These are phyloP conservation scores for Urostyla sp. DNA, from an alignment of 73 alveolate species.

Conservation along the genomic window DNA sequence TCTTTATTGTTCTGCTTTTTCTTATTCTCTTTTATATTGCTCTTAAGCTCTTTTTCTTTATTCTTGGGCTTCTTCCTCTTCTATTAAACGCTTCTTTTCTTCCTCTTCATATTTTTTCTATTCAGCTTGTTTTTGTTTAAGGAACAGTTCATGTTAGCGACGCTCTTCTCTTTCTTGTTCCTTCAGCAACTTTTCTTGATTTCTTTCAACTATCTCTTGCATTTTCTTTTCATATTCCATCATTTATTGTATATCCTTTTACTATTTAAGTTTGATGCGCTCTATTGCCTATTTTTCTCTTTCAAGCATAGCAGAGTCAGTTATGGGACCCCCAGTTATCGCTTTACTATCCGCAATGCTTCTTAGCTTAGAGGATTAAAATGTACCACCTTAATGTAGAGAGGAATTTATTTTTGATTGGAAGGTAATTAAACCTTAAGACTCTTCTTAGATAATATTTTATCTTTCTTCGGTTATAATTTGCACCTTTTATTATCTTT, in stretches of 20 bases:
- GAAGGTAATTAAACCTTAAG: neutral
- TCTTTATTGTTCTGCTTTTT: constrained; percentile 26
- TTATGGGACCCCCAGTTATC: constrained; percentile 1
- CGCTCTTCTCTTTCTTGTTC: constrained; percentile 58
- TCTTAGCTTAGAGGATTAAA: neutral
- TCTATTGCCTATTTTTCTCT: constrained; percentile 24
- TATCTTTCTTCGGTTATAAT: constrained; percentile 49
- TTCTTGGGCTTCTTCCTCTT: constrained; percentile 56
- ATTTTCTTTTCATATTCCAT: constrained; percentile 62
- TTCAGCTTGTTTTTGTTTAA: constrained; percentile 72
- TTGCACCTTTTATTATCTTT: constrained; percentile 56
- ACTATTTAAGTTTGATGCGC: constrained; percentile 27
- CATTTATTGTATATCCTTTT: constrained; percentile 63
- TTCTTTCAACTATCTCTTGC: constrained; percentile 51
- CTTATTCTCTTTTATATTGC: constrained; percentile 49
- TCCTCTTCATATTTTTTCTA: constrained; percentile 56
- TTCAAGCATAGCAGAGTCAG: constrained; percentile 9
- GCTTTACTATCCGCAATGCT: neutral
- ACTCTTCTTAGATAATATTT: constrained; percentile 26
- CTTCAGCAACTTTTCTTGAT: constrained; percentile 31
- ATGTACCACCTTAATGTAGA: neutral
- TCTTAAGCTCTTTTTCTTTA: constrained; percentile 59
- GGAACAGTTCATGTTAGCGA: constrained; percentile 53
- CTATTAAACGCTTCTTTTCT: constrained; percentile 53
- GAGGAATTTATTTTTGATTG: neutral